Conservation (phyloP, 2,329 filamentous ascomycete genomes). For the Ophiostoma himal-ulmi region DNA sequence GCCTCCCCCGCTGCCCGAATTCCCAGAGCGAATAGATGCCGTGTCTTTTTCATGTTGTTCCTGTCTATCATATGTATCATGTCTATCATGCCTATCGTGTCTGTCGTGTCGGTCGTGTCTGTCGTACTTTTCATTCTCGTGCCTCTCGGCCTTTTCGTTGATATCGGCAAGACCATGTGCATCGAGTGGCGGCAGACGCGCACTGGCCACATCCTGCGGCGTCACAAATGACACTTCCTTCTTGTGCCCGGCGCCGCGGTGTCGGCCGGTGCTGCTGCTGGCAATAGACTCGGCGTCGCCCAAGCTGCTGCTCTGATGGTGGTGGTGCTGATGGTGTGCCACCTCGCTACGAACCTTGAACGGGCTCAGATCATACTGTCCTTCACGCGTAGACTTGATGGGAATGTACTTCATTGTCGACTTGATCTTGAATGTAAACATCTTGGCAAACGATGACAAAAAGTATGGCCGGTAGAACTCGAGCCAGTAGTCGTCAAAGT, state of each 20-base stretch:
- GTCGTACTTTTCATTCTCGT: conserved; percentile 6
- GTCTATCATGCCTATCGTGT: neutral
- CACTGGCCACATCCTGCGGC: conserved; percentile 40
- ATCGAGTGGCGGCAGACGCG: conserved; percentile 26
- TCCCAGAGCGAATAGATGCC: conserved; percentile 35
- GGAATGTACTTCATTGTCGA: conserved; percentile 80
- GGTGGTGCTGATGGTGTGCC: conserved; percentile 11
- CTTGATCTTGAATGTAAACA: conserved; percentile 89
- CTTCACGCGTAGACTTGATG: conserved; percentile 64
- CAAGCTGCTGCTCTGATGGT: conserved; percentile 56
- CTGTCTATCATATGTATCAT: neutral
- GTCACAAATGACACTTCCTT: conserved; percentile 68
- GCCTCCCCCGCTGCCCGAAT: conserved; percentile 17
- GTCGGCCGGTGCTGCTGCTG: conserved; percentile 43
- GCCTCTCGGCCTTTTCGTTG: conserved; percentile 10
- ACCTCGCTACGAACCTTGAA: conserved; percentile 69
- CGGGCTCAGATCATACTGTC: conserved; percentile 77
- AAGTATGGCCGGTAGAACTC: conserved; percentile 91
- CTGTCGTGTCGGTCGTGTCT: neutral
- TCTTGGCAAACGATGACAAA: conserved; percentile 82
- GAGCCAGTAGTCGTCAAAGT: conserved; percentile 91
- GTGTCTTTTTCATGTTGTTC: conserved; percentile 28
- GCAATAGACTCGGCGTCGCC: conserved; percentile 65
- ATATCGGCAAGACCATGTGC: conserved; percentile 18
- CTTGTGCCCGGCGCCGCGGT: conserved; percentile 35